Percentiles rank a stretch among this genome's conserved stretches.
Conservation (phyloP, 306 rosid genomes). For the Fragaria vesca region DNA sequence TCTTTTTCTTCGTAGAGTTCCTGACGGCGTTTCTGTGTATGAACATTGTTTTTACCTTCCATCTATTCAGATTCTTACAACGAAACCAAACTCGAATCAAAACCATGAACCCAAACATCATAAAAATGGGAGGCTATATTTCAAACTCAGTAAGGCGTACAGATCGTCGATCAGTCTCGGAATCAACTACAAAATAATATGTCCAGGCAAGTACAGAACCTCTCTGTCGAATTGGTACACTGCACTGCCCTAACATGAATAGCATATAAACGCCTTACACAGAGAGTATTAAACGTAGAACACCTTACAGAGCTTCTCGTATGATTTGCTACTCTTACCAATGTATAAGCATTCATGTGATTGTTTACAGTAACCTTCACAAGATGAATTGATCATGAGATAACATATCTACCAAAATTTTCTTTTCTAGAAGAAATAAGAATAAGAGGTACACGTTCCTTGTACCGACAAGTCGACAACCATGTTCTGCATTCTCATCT, state of each 20-base stretch:
- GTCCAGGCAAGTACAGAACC: not conserved
- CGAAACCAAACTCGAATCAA: not conserved
- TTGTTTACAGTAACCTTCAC: not conserved
- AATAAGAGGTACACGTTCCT: not conserved
- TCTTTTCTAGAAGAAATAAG: not conserved
- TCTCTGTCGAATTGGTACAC: too few species aligned
- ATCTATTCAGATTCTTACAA: constrained; percentile 2
- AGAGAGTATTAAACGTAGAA: not conserved
- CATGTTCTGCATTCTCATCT: not conserved
- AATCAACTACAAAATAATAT: not conserved
- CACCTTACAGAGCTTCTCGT: not conserved
- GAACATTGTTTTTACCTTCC: not conserved
- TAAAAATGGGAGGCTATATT: not conserved
- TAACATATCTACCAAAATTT: constrained; percentile 16
- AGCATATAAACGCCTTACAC: too few species aligned
- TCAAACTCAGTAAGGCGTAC: not conserved
- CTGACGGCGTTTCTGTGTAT: not conserved
- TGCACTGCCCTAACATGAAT: not conserved
- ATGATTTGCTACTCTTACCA: constrained; percentile 7
- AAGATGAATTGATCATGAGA: not conserved
- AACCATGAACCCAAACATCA: not conserved
- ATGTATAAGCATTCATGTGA: not conserved
- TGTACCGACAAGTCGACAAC: not conserved
- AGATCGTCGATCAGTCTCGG: not conserved
- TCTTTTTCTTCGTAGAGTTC: not conserved